Base-by-base conservation (phyloP, 2,329 filamentous ascomycete species). In the Ophidiomyces ophidiicola region DNA sequence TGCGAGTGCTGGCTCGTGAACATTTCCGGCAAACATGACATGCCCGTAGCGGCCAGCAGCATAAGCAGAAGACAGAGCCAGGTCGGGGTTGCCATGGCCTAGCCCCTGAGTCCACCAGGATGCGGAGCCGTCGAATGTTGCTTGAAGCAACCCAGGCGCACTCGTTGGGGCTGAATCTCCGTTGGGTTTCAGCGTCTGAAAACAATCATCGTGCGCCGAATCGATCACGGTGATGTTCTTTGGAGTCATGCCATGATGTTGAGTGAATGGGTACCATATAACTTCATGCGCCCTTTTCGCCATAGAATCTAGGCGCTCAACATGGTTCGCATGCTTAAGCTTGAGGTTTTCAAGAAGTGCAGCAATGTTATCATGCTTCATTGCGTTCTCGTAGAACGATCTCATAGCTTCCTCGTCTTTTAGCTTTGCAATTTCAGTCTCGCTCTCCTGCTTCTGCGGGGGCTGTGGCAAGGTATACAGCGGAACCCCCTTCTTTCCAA, bases 91-190 rank as follows among this genome's bases (percentile, higher is more conserved):
- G 4, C 78, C 80, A 48, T 92, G 85, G 1, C 85, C 84, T 0
- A 92, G 69, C 2, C 84, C 84, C 58, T 92, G 85, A 0, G 84
- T 92, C 84, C 85, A 92, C 84, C 85, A 92, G 0, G 82, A 88
- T 1, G 83, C 83, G 0, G 83, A 90, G 2, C 80, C 84, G 49
- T 92, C 85, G 40, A 90, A 86, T 0, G 80, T 78, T 1, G 82
- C 71, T 32, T 68, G 69, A 0, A 84, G 59, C 3, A 76, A 52
- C 17, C 49, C 26, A 12, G 39, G 17, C 14, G 25, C 42, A 19
- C 23, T 37, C 14, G 35, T 39, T 12, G n/a, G 7, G 17, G 11
- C 25, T 24, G 21, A 14, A 2, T 5, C 17, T 21, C 31, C 5
- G 39, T 46, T 46, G 3, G 53, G 47, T n/a, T 53, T 53, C 37